Percentiles rank a stretch among this genome's conserved stretches.
Conservation (phyloP, 768 basidiomycete genomes). For the Hortiboletus campestris region DNA sequence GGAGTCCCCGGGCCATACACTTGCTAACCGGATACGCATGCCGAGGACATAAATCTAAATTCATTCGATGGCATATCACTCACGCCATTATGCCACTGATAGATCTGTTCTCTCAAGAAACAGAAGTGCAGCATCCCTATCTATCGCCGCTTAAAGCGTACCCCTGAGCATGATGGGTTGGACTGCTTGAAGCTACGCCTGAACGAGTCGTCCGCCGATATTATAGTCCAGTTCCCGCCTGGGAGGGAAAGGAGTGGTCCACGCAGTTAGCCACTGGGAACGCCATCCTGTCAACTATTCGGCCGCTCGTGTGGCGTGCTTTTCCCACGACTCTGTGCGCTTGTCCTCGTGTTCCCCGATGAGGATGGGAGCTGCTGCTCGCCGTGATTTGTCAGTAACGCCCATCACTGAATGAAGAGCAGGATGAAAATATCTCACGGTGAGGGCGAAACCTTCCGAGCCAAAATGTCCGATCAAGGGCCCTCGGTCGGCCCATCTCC, state of each 20-base stretch:
- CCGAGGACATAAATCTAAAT: neutral
- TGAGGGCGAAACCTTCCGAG: slow-evolving; percentile 2
- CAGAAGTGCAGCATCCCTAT: neutral
- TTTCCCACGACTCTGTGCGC: slow-evolving; percentile 11
- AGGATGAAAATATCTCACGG: slow-evolving; percentile 12
- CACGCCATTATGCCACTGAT: neutral
- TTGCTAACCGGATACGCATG: neutral
- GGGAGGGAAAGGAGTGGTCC: neutral
- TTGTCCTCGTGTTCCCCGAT: slow-evolving; percentile 11
- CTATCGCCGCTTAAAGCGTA: neutral
- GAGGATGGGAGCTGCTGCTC: neutral
- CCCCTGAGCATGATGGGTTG: neutral
- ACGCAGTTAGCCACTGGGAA: neutral
- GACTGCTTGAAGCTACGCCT: neutral
- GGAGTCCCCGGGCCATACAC: neutral
- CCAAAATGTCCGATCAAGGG: neutral
- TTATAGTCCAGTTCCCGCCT: slow-evolving; percentile 20
- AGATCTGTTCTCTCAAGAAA: neutral
- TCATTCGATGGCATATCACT: neutral
- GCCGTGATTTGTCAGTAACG: neutral
- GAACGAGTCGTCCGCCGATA: neutral
- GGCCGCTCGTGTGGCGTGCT: neutral
- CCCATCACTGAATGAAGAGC: neutral
- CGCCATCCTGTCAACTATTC: neutral
- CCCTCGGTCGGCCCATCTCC: neutral